Evolutionary conservation across 306 rosid species (phyloP).

Genomic region (Styphnolobium japonicum): DNA sequence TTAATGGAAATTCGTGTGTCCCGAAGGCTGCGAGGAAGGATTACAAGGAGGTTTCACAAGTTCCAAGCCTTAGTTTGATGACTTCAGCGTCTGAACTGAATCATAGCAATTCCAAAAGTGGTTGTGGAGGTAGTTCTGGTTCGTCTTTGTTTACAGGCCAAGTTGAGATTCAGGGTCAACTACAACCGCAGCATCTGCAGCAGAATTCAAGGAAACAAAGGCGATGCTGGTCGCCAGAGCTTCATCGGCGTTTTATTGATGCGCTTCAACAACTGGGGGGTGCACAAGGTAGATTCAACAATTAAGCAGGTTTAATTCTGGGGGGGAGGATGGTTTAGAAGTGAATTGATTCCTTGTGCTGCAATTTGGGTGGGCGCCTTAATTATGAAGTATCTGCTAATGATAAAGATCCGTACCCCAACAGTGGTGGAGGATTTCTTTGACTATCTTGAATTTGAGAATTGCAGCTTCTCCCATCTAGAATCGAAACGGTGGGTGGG

Average conservation of each 20-base stretch:
- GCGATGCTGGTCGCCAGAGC: conserved; percentile 89
- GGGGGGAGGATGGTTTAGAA: not conserved
- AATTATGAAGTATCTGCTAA: not conserved
- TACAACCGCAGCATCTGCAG: too few species aligned
- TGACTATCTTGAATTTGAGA: not conserved
- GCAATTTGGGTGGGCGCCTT: not conserved
- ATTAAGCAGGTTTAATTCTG: not conserved
- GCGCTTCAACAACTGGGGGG: conserved; percentile 88
- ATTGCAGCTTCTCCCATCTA: not conserved
- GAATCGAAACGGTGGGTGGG: not conserved
- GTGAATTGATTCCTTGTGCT: conserved; percentile 1
- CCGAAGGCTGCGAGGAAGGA: conserved; percentile 29
- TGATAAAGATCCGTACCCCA: not conserved
- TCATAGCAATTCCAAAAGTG: conserved; percentile 34
- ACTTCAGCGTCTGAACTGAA: conserved; percentile 44
- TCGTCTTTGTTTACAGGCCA: conserved; percentile 38
- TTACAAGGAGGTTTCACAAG: conserved; percentile 45
- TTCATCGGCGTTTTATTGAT: conserved; percentile 72
- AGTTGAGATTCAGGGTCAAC: conserved; percentile 39
- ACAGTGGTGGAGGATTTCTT: not conserved
- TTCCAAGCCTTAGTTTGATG: conserved; percentile 60
- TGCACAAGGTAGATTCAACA: conserved; percentile 56
- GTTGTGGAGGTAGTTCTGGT: conserved; percentile 43
- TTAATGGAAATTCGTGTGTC: conserved; percentile 35
- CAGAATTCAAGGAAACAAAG: conserved; percentile 68